phyloP scores from a whole-genome alignment of 2,329 filamentous ascomycete species.

The Colletotrichum sp. region DNA sequence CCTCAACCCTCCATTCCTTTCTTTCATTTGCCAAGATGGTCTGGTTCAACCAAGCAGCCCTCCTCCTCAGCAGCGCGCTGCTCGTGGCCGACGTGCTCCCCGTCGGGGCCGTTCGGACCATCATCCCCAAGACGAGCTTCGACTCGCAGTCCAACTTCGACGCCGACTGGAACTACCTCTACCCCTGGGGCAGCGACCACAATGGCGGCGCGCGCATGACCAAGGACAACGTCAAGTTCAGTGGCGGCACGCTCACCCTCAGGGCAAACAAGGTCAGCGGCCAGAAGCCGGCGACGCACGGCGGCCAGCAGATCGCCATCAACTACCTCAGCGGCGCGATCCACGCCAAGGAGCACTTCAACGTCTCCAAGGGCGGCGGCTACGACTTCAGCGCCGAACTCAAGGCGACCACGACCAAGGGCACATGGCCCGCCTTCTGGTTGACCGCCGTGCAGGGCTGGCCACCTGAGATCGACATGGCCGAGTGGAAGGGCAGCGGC shows the following conservation, averaged over 20 bases:
- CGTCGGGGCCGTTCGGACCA: neutral
- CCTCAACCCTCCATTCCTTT: neutral
- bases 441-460: slow-evolving; percentile 58
- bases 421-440: slow-evolving; percentile 67
- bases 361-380: slow-evolving; percentile 39
- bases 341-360: slow-evolving; percentile 44
- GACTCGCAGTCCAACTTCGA: slow-evolving; percentile 34
- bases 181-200: slow-evolving; percentile 60
- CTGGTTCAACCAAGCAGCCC: slow-evolving; percentile 1
- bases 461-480: slow-evolving; percentile 66
- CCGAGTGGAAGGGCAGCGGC: slow-evolving; percentile 65
- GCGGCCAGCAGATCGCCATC: slow-evolving; percentile 46
- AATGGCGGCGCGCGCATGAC: slow-evolving; percentile 63
- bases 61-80: slow-evolving; percentile 3
- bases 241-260: slow-evolving; percentile 46
- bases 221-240: slow-evolving; percentile 46
- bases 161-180: slow-evolving; percentile 55
- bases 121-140: slow-evolving; percentile 19
- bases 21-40: neutral
- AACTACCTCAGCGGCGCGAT: slow-evolving; percentile 57
- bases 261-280: slow-evolving; percentile 50
- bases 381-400: slow-evolving; percentile 48
- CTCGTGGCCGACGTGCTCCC: slow-evolving; percentile 12
- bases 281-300: slow-evolving; percentile 40
- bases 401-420: slow-evolving; percentile 41